These are phyloP conservation scores for Dalbergia cultrata DNA, from an alignment of 306 rosid species.

Conservation along the genomic window DNA sequence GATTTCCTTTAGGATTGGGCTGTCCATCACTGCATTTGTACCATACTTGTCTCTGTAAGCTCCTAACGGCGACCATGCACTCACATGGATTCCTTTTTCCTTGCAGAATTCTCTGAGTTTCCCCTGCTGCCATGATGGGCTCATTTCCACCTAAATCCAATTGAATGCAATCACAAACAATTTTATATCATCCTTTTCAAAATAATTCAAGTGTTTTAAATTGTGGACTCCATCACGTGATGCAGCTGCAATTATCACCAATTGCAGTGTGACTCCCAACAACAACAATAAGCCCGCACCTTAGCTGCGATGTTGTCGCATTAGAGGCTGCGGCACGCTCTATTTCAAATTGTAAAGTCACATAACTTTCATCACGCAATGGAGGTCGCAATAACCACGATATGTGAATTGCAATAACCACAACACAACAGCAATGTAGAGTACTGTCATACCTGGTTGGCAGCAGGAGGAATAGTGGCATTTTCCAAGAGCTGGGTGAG, in stretches of 20 bases:
- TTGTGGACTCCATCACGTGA: too few relatives aligned
- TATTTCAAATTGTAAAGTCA: too few relatives aligned
- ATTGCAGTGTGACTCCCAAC: too few relatives aligned
- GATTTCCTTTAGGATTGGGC: slow-evolving; percentile 49
- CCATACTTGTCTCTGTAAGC: slow-evolving; percentile 39
- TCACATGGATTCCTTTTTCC: slow-evolving; percentile 51
- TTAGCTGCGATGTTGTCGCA: too few relatives aligned
- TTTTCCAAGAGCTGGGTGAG: slow-evolving; percentile 43
- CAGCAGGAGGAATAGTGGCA: slow-evolving; percentile 52
- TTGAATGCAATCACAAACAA: background rate
- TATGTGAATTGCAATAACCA: too few relatives aligned
- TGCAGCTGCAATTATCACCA: too few relatives aligned
- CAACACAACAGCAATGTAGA: too few relatives aligned
- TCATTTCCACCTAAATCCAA: slow-evolving; percentile 56
- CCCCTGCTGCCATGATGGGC: slow-evolving; percentile 49
- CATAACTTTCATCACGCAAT: too few relatives aligned
- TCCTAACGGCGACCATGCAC: slow-evolving; percentile 65
- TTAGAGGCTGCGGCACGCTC: too few relatives aligned
- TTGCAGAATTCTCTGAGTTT: slow-evolving; percentile 52
- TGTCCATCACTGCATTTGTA: slow-evolving; percentile 47
- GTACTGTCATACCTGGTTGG: slow-evolving; percentile 46
- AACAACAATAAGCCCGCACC: too few relatives aligned
- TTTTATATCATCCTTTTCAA: background rate
- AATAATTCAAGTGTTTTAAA: too few relatives aligned
- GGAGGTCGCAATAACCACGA: too few relatives aligned